Percentiles rank a stretch among this genome's conserved stretches.
phyloP scores from a whole-genome alignment of 2,329 filamentous ascomycete species.

The Fusarium napiforme region DNA sequence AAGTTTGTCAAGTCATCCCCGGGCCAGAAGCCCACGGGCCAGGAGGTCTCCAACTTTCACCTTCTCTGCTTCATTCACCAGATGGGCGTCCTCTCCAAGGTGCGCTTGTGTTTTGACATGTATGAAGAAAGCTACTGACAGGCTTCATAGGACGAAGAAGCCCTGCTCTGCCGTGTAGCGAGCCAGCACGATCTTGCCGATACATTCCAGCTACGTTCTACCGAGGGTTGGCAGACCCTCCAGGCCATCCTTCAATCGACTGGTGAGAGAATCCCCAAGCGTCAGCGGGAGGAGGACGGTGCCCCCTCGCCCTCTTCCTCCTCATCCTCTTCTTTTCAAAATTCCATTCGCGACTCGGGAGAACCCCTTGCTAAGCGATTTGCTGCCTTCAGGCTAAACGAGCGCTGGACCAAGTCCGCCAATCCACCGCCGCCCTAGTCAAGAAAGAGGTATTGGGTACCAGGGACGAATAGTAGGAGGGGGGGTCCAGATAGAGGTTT shows the following conservation, averaged over 20 bases:
- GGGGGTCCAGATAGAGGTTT: neutral
- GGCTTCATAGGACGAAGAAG: slow-evolving; percentile 80
- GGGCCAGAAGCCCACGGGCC: slow-evolving; percentile 69
- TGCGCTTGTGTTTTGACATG: slow-evolving; percentile 53
- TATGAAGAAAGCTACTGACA: slow-evolving; percentile 3
- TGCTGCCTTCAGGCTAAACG: slow-evolving; percentile 73
- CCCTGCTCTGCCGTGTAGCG: slow-evolving; percentile 85
- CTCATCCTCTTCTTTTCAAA: slow-evolving; percentile 45
- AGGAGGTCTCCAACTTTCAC: slow-evolving; percentile 91
- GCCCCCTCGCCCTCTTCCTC: slow-evolving; percentile 45
- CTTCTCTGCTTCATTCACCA: slow-evolving; percentile 87
- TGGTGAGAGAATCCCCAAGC: slow-evolving; percentile 95
- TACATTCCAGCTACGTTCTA: slow-evolving; percentile 84
- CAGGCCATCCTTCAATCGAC: slow-evolving; percentile 93
- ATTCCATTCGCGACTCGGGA: slow-evolving; percentile 52
- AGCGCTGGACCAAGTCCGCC: slow-evolving; percentile 46
- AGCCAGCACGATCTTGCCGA: slow-evolving; percentile 83
- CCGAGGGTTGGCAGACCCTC: slow-evolving; percentile 92
- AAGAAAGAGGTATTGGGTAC: slow-evolving; percentile 20
- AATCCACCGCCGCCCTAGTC: slow-evolving; percentile 41
- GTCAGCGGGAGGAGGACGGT: slow-evolving; percentile 55
- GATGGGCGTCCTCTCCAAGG: slow-evolving; percentile 86
- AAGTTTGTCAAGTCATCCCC: slow-evolving; percentile 73
- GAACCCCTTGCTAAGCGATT: slow-evolving; percentile 73
- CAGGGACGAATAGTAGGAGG: neutral